A percentile compares a stretch with the other conserved stretches of the same genome.
These are phyloP conservation scores for Coniosporium apollinis DNA, from an alignment of 495 filamentous ascomycete species.

Conservation along the genomic window DNA sequence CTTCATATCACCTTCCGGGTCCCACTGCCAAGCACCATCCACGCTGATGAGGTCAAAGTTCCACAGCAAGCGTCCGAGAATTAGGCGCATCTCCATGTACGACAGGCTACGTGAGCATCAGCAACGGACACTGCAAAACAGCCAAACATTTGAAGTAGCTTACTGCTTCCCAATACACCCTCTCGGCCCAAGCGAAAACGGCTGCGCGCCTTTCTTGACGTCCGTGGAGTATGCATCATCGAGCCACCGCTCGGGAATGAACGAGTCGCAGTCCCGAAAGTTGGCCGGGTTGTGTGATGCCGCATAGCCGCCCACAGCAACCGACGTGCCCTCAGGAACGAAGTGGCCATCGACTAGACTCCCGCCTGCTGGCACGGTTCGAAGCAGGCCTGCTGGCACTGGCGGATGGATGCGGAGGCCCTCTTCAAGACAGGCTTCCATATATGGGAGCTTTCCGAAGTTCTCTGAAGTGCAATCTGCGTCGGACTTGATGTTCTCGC, in stretches of 20 bases:
- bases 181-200: constrained; percentile 18
- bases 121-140: too few species aligned
- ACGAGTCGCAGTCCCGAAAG: constrained; percentile 8
- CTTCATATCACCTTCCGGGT: constrained; percentile 8
- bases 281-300: constrained; percentile 12
- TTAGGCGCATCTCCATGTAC: constrained; percentile 18
- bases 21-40: constrained; percentile 10
- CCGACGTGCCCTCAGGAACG: constrained; percentile 4
- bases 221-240: constrained; percentile 10
- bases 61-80: constrained; percentile 17
- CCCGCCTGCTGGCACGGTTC: constrained; percentile 25
- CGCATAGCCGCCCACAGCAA: constrained; percentile 5
- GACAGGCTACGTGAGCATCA: constrained; percentile 6
- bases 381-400: constrained; percentile 29
- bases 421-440: constrained; percentile 33
- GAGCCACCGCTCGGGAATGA: constrained; percentile 1
- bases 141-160: background rate
- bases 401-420: constrained; percentile 37
- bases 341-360: background rate
- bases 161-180: constrained; percentile 16
- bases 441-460: constrained; percentile 24
- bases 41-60: constrained; percentile 16
- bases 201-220: constrained; percentile 14
- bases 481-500: constrained; percentile 9
- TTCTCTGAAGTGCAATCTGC: constrained; percentile 16